These are phyloP conservation scores for Linnemannia hyalina DNA, from an alignment of 192 early-diverging fungal species.

Conservation along the genomic window DNA sequence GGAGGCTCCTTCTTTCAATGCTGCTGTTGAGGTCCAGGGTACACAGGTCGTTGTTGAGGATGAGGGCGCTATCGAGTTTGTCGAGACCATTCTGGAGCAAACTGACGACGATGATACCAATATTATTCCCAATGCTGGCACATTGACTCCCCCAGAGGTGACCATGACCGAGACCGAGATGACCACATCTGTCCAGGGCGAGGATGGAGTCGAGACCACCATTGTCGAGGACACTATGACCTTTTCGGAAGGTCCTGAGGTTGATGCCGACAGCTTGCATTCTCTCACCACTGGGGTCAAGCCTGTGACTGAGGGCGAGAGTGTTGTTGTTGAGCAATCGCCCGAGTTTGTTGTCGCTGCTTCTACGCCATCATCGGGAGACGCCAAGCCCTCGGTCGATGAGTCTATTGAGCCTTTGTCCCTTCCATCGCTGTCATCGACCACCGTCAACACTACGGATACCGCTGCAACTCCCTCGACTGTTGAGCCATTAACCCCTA, in stretches of 20 bases:
- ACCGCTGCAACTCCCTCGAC: background rate
- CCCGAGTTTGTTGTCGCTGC: conserved; percentile 17
- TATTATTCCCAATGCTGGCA: background rate
- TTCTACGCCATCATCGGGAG: background rate
- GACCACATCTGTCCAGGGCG: conserved; percentile 9
- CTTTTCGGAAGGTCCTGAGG: conserved; percentile 28
- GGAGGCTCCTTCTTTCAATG: background rate
- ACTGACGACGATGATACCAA: background rate
- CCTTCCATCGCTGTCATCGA: background rate
- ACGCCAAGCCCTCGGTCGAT: background rate
- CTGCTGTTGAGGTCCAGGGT: background rate
- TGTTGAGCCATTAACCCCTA: background rate
- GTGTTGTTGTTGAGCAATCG: conserved; percentile 26
- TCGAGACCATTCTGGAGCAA: background rate
- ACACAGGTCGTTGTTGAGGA: background rate
- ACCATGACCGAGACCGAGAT: conserved; percentile 21
- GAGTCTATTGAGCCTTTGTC: background rate
- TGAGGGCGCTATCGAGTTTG: background rate
- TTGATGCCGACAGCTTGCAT: conserved; percentile 24
- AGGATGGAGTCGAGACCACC: conserved; percentile 23
- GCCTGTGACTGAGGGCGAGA: conserved; percentile 35
- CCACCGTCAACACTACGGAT: background rate
- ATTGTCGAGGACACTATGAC: conserved; percentile 32
- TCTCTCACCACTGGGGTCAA: conserved; percentile 33
- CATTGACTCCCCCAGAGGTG: background rate